Percentiles rank a stretch among this genome's conserved stretches.
Evolutionary conservation across 345 rosid genomes (phyloP).

Genomic region (Pugionium dolabratum): DNA sequence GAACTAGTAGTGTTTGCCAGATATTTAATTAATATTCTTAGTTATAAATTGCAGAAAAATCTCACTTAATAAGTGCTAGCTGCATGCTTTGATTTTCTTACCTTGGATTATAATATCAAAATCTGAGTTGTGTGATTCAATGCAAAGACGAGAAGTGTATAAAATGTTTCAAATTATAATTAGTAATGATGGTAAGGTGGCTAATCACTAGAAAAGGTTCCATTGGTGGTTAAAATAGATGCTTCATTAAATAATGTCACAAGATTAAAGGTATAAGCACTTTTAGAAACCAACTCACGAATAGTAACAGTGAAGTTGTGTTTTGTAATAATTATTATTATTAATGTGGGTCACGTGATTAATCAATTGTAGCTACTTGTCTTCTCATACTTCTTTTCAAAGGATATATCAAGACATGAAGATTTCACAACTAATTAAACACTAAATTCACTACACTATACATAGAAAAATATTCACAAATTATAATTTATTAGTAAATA

Average conservation of each 20-base stretch:
- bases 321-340: conserved; percentile 30
- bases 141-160: background rate
- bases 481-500: no score
- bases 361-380: conserved; percentile 36
- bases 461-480: no score
- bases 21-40: no score
- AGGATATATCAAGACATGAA: conserved; percentile 12
- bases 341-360: conserved; percentile 44
- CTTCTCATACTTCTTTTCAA: conserved; percentile 35
- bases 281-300: conserved; percentile 32
- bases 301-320: conserved; percentile 32
- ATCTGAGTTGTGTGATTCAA: background rate
- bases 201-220: conserved; percentile 27
- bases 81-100: no score
- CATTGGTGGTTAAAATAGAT: conserved; percentile 33
- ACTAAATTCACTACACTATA: no score
- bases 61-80: background rate
- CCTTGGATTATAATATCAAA: no score
- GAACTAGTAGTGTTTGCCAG: background rate
- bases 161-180: conserved; percentile 28
- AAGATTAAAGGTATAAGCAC: conserved; percentile 35
- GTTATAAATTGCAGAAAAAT: background rate
- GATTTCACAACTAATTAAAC: background rate
- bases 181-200: conserved; percentile 32
- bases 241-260: conserved; percentile 33